phyloP scores from a whole-genome alignment of 176 grass and related monocot species.

The Hordeum vulgare region MorexV3_pseudomolecules_assembly NC_058519.1:637163129-637163628 shows the following conservation, averaged over 20 bases:
- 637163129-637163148: no score
- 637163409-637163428: neutral
- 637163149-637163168: no score
- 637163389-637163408: neutral
- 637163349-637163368: conserved; percentile 14
- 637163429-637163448: neutral
- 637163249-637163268: neutral
- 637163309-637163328: neutral
- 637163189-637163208: no score
- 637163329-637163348: conserved; percentile 26
- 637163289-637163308: neutral
- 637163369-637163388: neutral
- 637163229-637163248: no score
- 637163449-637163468: neutral
- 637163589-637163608: conserved; percentile 92
- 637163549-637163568: conserved; percentile 71
- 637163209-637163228: no score
- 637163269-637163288: neutral
- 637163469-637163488: neutral
- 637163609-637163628: conserved; percentile 94
- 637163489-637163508: neutral
- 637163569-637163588: conserved; percentile 68
- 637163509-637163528: conserved; percentile 10
- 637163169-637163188: no score
- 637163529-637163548: conserved; percentile 66